Base-by-base conservation (phyloP, 2,329 filamentous ascomycete genomes). In the Metarhizium brunneum region DNA sequence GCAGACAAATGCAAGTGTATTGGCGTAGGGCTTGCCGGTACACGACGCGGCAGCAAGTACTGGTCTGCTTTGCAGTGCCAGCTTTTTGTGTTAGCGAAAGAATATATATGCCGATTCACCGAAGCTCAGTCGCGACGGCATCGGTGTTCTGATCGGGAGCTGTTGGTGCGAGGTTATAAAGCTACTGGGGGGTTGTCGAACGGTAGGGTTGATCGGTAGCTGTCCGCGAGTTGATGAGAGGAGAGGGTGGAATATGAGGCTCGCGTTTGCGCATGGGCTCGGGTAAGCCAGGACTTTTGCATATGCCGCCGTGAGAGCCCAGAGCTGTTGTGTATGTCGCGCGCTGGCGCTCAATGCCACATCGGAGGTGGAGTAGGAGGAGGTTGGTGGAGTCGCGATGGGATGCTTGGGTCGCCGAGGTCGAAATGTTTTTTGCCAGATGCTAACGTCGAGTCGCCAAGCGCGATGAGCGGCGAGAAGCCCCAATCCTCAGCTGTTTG, bases 191-290 rank as follows among this genome's bases (percentile, higher is more conserved):
- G n/a, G 20, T 56, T 47, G 56, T 47, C 48, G 42, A 53, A 53
- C 56, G 59, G 58, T 58, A 52, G 58, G 57, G 58, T 58, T 54
- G 56, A 62, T 54, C 55, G 54, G 60, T 57, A 62, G 58, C 60
- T 65, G 62, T 62, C 68, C 64, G 68, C 63, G 66, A 63, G 58
- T 64, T 63, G 61, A 63, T 68, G 61, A 64, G 62, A 62, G 65
- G 60, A 64, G 67, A 61, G 63, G 66, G 66, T 56, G 63, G 61
- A 57, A 62, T 60, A 58, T 58, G 62, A 59, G 65, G 63, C 68
- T 70, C 69, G 68, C 67, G 68, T 71, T 68, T 66, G 67, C 66
- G 69, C 71, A 73, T 73, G 68, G 63, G 67, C 65, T 62, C 65
- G 59, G 57, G 53, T 56, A 14, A 54, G 58, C 59, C 54, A 58